A percentile compares a stretch with the other conserved stretches of the same genome.
Conservation (phyloP, 371 early-diverging fungal genomes). For the Aphelidium insulamus region DNA sequence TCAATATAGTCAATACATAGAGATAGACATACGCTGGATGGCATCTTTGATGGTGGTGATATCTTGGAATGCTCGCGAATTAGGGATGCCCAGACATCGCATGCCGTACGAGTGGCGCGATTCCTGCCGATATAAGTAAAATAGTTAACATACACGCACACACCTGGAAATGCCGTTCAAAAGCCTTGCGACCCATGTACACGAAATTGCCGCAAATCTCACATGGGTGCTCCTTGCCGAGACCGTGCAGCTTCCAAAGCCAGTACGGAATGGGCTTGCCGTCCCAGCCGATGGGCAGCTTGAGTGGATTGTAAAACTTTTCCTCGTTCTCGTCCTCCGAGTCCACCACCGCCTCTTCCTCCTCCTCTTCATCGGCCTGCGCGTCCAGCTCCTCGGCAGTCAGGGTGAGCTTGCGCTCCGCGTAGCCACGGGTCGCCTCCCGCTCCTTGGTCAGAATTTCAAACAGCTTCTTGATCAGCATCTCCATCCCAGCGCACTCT, state of each 20-base stretch:
- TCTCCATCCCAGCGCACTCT: conserved; percentile 35
- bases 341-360: conserved; percentile 42
- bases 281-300: conserved; percentile 92
- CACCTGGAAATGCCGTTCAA: conserved; percentile 79
- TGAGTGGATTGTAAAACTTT: conserved; percentile 84
- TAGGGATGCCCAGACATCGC: conserved; percentile 82
- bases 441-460: conserved; percentile 29
- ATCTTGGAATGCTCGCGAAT: conserved; percentile 79
- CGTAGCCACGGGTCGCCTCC: conserved; percentile 62
- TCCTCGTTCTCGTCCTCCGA: conserved; percentile 71
- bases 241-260: conserved; percentile 92
- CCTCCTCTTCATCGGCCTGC: conserved; percentile 47
- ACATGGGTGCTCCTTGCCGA: conserved; percentile 84
- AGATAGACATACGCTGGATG: conserved; percentile 2
- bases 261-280: conserved; percentile 98
- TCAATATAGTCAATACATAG: background rate
- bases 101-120: conserved; percentile 89
- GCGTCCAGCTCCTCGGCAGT: conserved; percentile 59
- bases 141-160: background rate
- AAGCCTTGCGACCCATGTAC: conserved; percentile 92
- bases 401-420: conserved; percentile 82
- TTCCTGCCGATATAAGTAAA: conserved; percentile 23
- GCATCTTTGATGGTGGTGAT: conserved; percentile 83
- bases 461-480: conserved; percentile 29
- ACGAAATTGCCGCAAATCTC: conserved; percentile 92